Conservation (phyloP, 2,329 filamentous ascomycete genomes). For the Chrysoporthe deuterocubensis region DNA sequence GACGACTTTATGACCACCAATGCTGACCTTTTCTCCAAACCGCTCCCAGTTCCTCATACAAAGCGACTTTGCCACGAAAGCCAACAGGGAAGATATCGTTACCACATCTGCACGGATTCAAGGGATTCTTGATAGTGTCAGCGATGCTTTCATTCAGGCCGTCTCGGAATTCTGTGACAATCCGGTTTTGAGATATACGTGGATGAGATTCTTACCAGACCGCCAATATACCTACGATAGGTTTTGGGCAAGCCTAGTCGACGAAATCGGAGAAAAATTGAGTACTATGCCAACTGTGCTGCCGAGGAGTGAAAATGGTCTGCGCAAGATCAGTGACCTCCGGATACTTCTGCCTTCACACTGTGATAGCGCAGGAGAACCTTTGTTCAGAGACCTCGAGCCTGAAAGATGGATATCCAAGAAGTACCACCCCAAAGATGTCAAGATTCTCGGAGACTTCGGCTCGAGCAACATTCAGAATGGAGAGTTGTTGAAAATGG, state of each 20-base stretch:
- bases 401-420: slow-evolving; percentile 26
- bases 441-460: slow-evolving; percentile 16
- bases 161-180: slow-evolving; percentile 45
- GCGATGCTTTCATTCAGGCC: slow-evolving; percentile 44
- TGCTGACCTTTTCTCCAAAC: background rate
- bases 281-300: slow-evolving; percentile 25
- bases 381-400: slow-evolving; percentile 33
- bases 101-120: slow-evolving; percentile 44
- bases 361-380: slow-evolving; percentile 30
- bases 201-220: slow-evolving; percentile 51
- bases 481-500: background rate
- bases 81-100: slow-evolving; percentile 48
- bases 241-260: slow-evolving; percentile 36
- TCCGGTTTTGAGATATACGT: slow-evolving; percentile 44
- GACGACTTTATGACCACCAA: background rate
- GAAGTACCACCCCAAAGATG: slow-evolving; percentile 12
- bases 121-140: slow-evolving; percentile 41
- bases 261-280: slow-evolving; percentile 33
- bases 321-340: slow-evolving; percentile 19
- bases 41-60: slow-evolving; percentile 51
- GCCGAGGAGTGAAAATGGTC: slow-evolving; percentile 10
- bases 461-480: slow-evolving; percentile 7
- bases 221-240: slow-evolving; percentile 32
- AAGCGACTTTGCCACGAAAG: slow-evolving; percentile 52
- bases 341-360: background rate